A percentile compares a stretch with the other conserved stretches of the same genome.
Evolutionary conservation across 2,329 filamentous ascomycete genomes (phyloP).

Genomic region (Talaromyces sp.): DNA sequence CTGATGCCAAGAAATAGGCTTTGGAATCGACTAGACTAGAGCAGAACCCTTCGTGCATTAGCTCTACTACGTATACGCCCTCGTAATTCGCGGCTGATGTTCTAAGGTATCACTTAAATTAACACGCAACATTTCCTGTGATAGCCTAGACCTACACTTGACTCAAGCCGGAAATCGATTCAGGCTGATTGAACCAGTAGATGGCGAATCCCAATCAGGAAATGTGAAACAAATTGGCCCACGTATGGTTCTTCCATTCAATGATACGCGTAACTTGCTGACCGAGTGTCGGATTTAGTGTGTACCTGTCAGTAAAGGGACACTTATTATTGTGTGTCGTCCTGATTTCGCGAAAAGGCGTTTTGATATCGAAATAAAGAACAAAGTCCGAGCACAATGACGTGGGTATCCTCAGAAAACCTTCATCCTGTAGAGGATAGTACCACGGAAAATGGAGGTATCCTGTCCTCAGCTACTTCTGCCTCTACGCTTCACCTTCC

Average conservation of each 20-base stretch:
- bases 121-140: neutral
- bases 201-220: slow-evolving; percentile 1
- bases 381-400: neutral
- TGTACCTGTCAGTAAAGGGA: neutral
- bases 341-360: neutral
- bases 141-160: slow-evolving; percentile 2
- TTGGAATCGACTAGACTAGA: neutral
- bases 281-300: neutral
- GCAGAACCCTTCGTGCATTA: neutral
- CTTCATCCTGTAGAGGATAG: neutral
- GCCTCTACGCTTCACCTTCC: slow-evolving; percentile 6
- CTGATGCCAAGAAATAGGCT: neutral
- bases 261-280: neutral
- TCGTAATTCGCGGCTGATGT: neutral
- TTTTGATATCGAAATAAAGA: slow-evolving; percentile 1
- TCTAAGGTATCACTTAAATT: neutral
- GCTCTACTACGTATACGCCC: neutral
- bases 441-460: neutral
- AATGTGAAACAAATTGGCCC: neutral
- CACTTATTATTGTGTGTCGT: slow-evolving; percentile 2
- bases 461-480: neutral
- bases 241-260: neutral
- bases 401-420: slow-evolving; percentile 4
- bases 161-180: neutral
- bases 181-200: slow-evolving; percentile 5